A percentile compares a stretch with the other conserved stretches of the same genome.
phyloP scores from a whole-genome alignment of 805 yeast genomes.

The Nakazawaea pomicola region DNA sequence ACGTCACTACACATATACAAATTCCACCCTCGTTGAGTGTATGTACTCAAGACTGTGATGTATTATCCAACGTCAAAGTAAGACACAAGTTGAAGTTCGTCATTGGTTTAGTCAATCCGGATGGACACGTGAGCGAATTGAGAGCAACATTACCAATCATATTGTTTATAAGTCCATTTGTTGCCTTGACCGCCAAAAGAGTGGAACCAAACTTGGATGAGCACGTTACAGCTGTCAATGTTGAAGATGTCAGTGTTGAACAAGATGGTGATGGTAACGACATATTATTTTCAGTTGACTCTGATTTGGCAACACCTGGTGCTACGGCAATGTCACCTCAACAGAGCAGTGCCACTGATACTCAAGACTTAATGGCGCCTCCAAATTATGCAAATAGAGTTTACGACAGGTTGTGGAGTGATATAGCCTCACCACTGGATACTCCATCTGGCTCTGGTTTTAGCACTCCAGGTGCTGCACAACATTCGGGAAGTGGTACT shows the following conservation, averaged over 20 bases:
- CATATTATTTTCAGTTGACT: constrained; percentile 32
- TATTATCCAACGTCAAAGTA: constrained; percentile 59
- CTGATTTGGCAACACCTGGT: constrained; percentile 23
- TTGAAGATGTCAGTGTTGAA: constrained; percentile 15
- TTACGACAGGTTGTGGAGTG: constrained; percentile 76
- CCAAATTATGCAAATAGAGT: constrained; percentile 80
- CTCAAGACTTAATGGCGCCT: constrained; percentile 63
- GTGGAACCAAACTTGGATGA: constrained; percentile 19
- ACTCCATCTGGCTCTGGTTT: constrained; percentile 40
- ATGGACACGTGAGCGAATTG: constrained; percentile 47
- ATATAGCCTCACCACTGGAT: constrained; percentile 43
- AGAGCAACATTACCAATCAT: constrained; percentile 46
- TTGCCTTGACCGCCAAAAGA: constrained; percentile 54
- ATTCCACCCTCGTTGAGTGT: constrained; percentile 71
- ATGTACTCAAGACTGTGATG: constrained; percentile 84
- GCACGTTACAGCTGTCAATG: constrained; percentile 4
- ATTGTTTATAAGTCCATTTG: constrained; percentile 57
- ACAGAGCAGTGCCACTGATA: constrained; percentile 22
- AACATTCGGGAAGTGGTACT: constrained; percentile 14
- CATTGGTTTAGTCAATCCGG: constrained; percentile 41
- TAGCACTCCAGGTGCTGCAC: constrained; percentile 23
- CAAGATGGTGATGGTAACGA: constrained; percentile 28
- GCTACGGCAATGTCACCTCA: constrained; percentile 12
- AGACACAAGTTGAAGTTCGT: constrained; percentile 39
- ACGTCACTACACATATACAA: constrained; percentile 50